phyloP scores from a whole-genome alignment of 768 basidiomycete genomes.

The Tylopilus intermedius region DNA sequence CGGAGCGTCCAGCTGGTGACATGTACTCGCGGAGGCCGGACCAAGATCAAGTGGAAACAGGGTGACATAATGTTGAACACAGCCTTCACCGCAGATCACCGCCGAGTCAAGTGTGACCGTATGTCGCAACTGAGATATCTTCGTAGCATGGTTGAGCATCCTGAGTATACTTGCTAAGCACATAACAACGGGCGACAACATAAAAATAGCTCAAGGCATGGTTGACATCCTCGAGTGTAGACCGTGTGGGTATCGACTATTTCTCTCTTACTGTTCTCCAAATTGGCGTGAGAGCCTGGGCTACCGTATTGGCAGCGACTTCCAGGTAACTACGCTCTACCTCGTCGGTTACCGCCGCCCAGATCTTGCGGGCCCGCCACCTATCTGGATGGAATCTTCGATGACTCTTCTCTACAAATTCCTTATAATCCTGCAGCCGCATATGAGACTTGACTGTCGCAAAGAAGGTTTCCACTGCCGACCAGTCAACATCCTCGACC shows the following conservation, averaged over 20 bases:
- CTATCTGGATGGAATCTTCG: slow-evolving; percentile 76
- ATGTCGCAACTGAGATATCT: too few species aligned
- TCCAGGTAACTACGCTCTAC: slow-evolving; percentile 55
- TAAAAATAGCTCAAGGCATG: too few species aligned
- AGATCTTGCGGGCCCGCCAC: slow-evolving; percentile 65
- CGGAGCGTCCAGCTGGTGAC: too few species aligned
- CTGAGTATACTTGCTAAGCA: too few species aligned
- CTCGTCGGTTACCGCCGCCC: slow-evolving; percentile 55
- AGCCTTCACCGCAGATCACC: too few species aligned
- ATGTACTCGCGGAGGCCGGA: too few species aligned
- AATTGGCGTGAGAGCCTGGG: slow-evolving; percentile 68
- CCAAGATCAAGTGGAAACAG: too few species aligned
- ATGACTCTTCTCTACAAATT: slow-evolving; percentile 65
- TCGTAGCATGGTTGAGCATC: too few species aligned
- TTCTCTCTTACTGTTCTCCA: slow-evolving; percentile 45
- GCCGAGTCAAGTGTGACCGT: too few species aligned
- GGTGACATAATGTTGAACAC: too few species aligned
- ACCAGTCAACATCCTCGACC: slow-evolving; percentile 67
- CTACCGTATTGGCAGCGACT: slow-evolving; percentile 68
- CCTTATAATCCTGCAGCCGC: slow-evolving; percentile 57
- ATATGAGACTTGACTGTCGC: slow-evolving; percentile 45
- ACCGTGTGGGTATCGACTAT: slow-evolving; percentile 5
- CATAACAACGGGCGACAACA: too few species aligned
- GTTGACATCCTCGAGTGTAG: too few species aligned
- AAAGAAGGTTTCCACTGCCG: slow-evolving; percentile 70